Base-by-base conservation (phyloP, 257 asterid genomes). In the Pogostemon cablin region DNA sequence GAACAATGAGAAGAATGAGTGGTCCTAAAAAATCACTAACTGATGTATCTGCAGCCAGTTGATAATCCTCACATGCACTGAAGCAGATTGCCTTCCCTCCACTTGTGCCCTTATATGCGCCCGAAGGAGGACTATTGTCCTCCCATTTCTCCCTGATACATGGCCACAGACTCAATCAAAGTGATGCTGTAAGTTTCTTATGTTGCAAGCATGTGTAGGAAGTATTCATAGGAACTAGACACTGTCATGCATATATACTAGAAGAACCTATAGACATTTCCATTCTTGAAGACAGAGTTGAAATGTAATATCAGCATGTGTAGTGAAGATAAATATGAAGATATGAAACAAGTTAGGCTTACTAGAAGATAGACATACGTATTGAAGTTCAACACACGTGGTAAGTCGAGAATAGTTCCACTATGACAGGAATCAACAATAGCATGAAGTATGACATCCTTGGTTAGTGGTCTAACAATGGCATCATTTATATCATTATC, bases 61-160 rank as follows among this genome's bases (percentile, higher is more conserved):
- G 96, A 78, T 87, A 54, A 76, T 91, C 97, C 73, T 84, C 88
- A 67, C 97, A 91, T 9, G 97, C 96, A 64, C 97, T 87, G 68
- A 91, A 69, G 78, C 91, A 72, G 72, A 91, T 77, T 3, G 92
- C 96, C 49, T 12, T 74, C 55, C 97, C 97, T 67, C 96, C 95
- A 8, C 10, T 73, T 4, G 95, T 79, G 40, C 88, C 87, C 81
- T 89, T 87, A 25, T 34, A 55, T 52, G 66, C 61, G 1, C 84
- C 86, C 0, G 87, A 79, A 8, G 85, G 89, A 44, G 87, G 86
- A 32, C 65, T 52, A 54, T 87, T 80, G 39, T 76, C 80, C 2
- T 75, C 83, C 97, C 97, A 91, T 35, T 52, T 64, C 35, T 68
- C 38, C 77, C 93, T 84, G 81, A 43, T 35, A 53, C 34, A 39